Base-by-base conservation (phyloP, 2,329 filamentous ascomycete species). In the Scortechinia acanthostroma region DNA sequence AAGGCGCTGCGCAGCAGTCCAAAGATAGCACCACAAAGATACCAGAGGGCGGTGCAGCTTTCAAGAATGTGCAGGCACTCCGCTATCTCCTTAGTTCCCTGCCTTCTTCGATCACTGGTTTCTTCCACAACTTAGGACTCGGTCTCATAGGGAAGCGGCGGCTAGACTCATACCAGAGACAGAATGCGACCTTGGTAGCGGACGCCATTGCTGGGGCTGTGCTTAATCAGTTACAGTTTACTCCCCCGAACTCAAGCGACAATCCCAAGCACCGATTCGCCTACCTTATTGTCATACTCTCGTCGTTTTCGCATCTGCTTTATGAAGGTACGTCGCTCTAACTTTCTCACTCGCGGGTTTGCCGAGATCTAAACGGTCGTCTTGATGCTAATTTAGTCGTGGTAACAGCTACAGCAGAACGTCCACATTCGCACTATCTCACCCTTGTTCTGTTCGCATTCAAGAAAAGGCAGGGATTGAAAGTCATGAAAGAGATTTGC, bases 381-480 rank as follows among this genome's bases (percentile, higher is more conserved):
- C n/a, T n/a, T n/a, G n/a, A n/a, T n/a, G n/a, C n/a, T n/a, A n/a
- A n/a, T n/a, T n/a, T n/a, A n/a, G n/a, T n/a, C n/a, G n/a, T n/a
- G n/a, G n/a, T n/a, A 10, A 30, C n/a, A 30, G 25, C 17, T 10
- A 6, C 10, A 13, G 35, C 55, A 55, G 79, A 69, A 50, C 74
- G 63, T 51, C 67, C 64, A 50, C 70, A 59, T 4, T 55, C 68
- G 5, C 76, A 80, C 49, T 71, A 83, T 14, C 76, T 85, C 45
- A 86, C 89, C 37, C 76, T 93, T 21, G 83, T 97, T 25, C 72
- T 98, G 20, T 76, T 91, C 46, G 86, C 89, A 1, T 96, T 98
- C 68, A 91, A 91, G 60, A 83, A 88, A 48, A 76, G 81, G 42
- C 82, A 80, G 30, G 91, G 93, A 0, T 73, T 98, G 47, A 74